Percentiles rank a stretch among this genome's conserved stretches.
Conservation (phyloP, 345 rosid species). For the Melaleuca quinquenervia region DNA sequence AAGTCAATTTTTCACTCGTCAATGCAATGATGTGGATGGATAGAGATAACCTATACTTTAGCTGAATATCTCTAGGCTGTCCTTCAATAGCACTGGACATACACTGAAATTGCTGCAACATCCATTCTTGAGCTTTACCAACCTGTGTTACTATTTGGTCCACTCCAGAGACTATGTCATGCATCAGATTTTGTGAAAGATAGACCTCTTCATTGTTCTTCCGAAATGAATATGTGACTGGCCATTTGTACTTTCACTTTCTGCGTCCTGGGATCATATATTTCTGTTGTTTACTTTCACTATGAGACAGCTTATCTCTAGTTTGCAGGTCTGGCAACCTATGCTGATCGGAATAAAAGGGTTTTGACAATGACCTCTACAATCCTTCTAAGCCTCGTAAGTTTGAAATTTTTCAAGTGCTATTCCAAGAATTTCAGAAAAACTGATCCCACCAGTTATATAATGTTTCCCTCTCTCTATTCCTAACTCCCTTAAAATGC, state of each 20-base stretch:
- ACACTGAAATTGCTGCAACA: background rate
- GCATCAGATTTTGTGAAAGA: background rate
- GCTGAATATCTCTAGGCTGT: background rate
- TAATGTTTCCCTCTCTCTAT: background rate
- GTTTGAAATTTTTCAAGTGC: background rate
- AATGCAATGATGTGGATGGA: background rate
- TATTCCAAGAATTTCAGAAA: background rate
- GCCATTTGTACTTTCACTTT: background rate
- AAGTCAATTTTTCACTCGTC: background rate
- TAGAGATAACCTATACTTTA: background rate
- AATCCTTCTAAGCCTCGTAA: constrained; percentile 12
- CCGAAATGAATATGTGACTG: background rate
- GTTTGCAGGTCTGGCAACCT: constrained; percentile 8
- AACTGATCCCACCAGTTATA: background rate
- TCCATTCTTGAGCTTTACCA: background rate
- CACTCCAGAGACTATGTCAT: background rate
- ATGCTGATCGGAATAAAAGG: constrained; percentile 6
- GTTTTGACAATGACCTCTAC: constrained; percentile 1
- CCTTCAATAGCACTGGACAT: background rate
- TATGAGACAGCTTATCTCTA: background rate
- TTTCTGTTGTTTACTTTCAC: background rate
- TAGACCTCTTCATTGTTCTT: background rate
- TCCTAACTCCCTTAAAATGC: background rate
- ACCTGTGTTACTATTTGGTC: background rate
- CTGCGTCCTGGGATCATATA: background rate